Conservation (phyloP, 164 flowering plant species). For the Vitis riparia region DNA sequence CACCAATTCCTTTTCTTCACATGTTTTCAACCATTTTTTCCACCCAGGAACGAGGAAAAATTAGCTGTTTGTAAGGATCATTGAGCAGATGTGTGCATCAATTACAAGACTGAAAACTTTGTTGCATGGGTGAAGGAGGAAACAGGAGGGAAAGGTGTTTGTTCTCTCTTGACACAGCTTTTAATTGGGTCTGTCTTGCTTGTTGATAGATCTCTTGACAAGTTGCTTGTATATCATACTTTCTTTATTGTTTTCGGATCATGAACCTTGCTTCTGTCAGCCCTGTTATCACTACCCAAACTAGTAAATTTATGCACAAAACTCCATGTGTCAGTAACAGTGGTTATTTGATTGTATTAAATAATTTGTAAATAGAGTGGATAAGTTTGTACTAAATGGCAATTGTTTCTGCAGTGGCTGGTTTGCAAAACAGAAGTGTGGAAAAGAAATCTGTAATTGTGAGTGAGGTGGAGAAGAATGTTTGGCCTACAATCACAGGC, state of each 20-base stretch:
- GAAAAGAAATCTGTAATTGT: conserved; percentile 1
- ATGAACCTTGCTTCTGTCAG: too few species aligned
- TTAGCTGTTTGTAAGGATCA: conserved; percentile 71
- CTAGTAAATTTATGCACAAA: too few species aligned
- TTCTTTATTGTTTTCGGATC: too few species aligned
- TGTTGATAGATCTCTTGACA: too few species aligned
- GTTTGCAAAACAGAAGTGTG: background rate
- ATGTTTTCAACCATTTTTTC: background rate
- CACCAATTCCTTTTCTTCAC: background rate
- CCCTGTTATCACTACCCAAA: too few species aligned
- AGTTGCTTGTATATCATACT: too few species aligned
- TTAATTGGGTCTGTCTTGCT: too few species aligned
- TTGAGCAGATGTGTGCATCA: conserved; percentile 94
- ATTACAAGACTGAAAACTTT: conserved; percentile 94
- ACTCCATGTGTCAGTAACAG: too few species aligned
- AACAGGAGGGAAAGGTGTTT: conserved; percentile 56
- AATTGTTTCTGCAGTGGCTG: background rate
- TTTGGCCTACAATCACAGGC: conserved; percentile 66
- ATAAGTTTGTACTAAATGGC: too few species aligned
- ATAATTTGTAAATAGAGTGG: too few species aligned
- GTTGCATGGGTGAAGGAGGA: conserved; percentile 76
- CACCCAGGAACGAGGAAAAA: conserved; percentile 77
- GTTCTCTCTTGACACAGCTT: too few species aligned
- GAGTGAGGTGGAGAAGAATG: conserved; percentile 23
- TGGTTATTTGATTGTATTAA: too few species aligned